phyloP scores from a whole-genome alignment of 805 yeast species.

The Tetrapisispora nanseiensis region DNA sequence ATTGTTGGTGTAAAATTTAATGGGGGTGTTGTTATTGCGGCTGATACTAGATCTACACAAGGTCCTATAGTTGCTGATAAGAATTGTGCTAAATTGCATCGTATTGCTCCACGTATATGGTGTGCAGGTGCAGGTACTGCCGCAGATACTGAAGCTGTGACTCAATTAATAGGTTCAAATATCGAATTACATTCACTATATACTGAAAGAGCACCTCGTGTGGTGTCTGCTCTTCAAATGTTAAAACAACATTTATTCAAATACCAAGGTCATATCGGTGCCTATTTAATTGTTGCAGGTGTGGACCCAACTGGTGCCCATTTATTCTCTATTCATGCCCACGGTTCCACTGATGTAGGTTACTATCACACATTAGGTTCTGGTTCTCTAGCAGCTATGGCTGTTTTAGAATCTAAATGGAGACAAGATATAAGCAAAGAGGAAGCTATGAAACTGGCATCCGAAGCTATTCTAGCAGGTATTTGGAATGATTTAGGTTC shows the following conservation, averaged over 20 bases:
- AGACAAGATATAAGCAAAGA: conserved; percentile 66
- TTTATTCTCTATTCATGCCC: conserved; percentile 88
- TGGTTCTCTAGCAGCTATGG: conserved; percentile 98
- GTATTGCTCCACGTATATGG: conserved; percentile 87
- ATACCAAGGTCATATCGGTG: conserved; percentile 96
- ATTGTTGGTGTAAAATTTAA: conserved; percentile 91
- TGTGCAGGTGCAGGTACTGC: conserved; percentile 99
- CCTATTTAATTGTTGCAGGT: conserved; percentile 96
- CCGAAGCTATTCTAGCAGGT: conserved; percentile 94
- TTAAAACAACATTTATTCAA: conserved; percentile 92
- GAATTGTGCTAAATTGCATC: conserved; percentile 90
- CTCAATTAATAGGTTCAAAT: conserved; percentile 84
- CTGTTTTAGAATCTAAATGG: conserved; percentile 87
- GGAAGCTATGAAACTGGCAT: conserved; percentile 83
- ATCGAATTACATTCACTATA: conserved; percentile 82
- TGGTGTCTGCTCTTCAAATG: conserved; percentile 84
- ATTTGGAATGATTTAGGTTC: conserved; percentile 98
- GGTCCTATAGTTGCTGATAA: conserved; percentile 97
- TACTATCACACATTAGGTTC: conserved; percentile 89
- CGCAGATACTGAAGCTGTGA: conserved; percentile 97
- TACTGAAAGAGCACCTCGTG: conserved; percentile 82
- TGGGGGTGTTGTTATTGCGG: conserved; percentile 95
- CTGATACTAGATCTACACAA: conserved; percentile 96
- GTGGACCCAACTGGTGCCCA: conserved; percentile 95
- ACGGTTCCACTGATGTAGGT: conserved; percentile 95